phyloP scores from a whole-genome alignment of 257 asterid genomes.

The Solanum bulbocastanum region DNA sequence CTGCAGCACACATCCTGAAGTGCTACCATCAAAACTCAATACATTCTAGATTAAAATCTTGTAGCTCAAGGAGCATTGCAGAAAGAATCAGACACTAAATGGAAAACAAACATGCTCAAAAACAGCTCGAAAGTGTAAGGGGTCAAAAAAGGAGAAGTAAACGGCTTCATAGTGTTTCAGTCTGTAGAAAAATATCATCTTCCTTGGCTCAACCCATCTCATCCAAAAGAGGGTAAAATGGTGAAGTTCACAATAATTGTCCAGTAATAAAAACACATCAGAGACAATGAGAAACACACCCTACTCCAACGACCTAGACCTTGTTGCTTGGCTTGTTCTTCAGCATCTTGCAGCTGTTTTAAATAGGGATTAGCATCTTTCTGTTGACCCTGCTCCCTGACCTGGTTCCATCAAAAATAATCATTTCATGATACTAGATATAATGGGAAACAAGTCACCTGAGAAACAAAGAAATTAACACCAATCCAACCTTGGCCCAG shows the following conservation, averaged over 20 bases:
- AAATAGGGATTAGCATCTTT: slow-evolving; percentile 84
- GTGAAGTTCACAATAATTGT: neutral
- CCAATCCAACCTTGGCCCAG: slow-evolving; percentile 79
- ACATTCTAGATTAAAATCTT: neutral
- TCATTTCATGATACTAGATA: neutral
- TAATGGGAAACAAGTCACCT: neutral
- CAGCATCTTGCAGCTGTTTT: slow-evolving; percentile 55
- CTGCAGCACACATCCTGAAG: neutral
- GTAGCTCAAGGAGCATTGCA: neutral
- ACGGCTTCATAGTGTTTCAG: neutral
- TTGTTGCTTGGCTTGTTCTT: slow-evolving; percentile 83
- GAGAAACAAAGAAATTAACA: neutral
- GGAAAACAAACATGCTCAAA: neutral
- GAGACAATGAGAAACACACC: slow-evolving; percentile 28
- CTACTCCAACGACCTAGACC: slow-evolving; percentile 94
- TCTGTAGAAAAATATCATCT: neutral
- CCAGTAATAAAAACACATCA: neutral
- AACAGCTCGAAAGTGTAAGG: neutral
- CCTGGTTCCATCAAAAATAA: slow-evolving; percentile 30
- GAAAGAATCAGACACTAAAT: neutral
- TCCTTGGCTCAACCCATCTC: neutral
- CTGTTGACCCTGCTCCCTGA: slow-evolving; percentile 86
- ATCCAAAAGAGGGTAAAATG: neutral
- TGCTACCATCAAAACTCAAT: neutral
- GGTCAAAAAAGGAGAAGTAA: neutral